These are phyloP conservation scores for Physcomitrellopsis africana DNA, from an alignment of 225 moss, liverwort and hornwort genomes.

Conservation along the genomic window DNA sequence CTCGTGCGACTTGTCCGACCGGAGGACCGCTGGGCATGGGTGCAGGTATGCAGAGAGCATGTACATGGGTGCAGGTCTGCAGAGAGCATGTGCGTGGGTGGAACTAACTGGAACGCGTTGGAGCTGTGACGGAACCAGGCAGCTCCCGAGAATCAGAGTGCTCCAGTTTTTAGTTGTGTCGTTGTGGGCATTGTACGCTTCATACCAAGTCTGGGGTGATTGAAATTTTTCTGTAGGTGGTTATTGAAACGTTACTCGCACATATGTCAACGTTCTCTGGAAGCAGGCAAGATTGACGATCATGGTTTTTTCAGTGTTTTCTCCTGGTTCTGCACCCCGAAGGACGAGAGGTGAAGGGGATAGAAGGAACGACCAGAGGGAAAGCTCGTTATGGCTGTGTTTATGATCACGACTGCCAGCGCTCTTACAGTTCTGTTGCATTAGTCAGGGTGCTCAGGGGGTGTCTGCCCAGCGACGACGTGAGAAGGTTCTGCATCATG, in stretches of 20 bases:
- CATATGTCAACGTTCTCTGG: no score
- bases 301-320: no score
- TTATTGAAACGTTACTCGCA: no score
- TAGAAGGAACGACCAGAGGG: conserved; percentile 35
- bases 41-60: neutral
- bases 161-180: conserved; percentile 34
- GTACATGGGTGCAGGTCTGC: neutral
- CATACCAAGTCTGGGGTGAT: no score
- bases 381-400: neutral
- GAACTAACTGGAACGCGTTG: neutral
- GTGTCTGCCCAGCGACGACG: neutral
- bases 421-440: neutral
- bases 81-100: no score
- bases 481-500: conserved; percentile 19
- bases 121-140: conserved; percentile 13
- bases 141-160: neutral
- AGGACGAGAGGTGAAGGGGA: conserved; percentile 45
- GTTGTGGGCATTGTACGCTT: conserved; percentile 13
- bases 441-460: neutral
- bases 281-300: no score
- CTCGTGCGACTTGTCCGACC: no score
- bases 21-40: neutral
- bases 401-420: neutral
- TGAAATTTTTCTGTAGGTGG: no score
- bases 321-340: neutral